phyloP scores from a whole-genome alignment of 352 stramenopile species.

The Globisporangium emineosum region DNA sequence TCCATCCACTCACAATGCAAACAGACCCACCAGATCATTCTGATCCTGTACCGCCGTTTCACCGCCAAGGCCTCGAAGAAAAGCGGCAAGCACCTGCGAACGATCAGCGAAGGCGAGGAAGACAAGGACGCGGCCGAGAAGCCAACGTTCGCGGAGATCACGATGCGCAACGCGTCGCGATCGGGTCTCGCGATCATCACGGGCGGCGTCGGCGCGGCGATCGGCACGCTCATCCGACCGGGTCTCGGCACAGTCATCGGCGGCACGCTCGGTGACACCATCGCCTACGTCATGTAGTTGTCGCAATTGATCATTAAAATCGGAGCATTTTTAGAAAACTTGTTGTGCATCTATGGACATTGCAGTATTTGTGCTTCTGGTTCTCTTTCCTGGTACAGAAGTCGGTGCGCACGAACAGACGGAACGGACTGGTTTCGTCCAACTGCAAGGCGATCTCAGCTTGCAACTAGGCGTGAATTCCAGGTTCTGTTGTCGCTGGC shows the following conservation, averaged over 20 bases:
- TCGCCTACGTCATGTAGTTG: slow-evolving; percentile 66
- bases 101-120: slow-evolving; percentile 29
- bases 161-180: slow-evolving; percentile 56
- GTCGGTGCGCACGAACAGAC: too few species aligned
- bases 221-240: slow-evolving; percentile 70
- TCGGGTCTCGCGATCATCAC: slow-evolving; percentile 67
- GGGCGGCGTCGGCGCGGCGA: slow-evolving; percentile 55
- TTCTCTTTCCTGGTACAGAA: too few species aligned
- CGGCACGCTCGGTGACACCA: slow-evolving; percentile 72
- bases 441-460: too few species aligned
- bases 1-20: slow-evolving; percentile 5
- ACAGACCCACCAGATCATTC: slow-evolving; percentile 64
- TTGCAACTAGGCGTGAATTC: too few species aligned
- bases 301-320: background rate
- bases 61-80: slow-evolving; percentile 36
- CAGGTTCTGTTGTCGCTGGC: too few species aligned
- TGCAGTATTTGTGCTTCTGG: background rate
- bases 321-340: background rate
- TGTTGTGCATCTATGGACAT: background rate
- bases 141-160: slow-evolving; percentile 45
- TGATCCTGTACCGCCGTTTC: slow-evolving; percentile 72
- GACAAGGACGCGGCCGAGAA: slow-evolving; percentile 27
- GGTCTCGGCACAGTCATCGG: slow-evolving; percentile 78
- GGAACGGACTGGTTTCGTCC: too few species aligned
- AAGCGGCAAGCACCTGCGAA: slow-evolving; percentile 33